Percentiles rank a stretch among this genome's conserved stretches.
Evolutionary conservation across 768 basidiomycete species (phyloP).

Genomic region (Serendipita sp.): DNA sequence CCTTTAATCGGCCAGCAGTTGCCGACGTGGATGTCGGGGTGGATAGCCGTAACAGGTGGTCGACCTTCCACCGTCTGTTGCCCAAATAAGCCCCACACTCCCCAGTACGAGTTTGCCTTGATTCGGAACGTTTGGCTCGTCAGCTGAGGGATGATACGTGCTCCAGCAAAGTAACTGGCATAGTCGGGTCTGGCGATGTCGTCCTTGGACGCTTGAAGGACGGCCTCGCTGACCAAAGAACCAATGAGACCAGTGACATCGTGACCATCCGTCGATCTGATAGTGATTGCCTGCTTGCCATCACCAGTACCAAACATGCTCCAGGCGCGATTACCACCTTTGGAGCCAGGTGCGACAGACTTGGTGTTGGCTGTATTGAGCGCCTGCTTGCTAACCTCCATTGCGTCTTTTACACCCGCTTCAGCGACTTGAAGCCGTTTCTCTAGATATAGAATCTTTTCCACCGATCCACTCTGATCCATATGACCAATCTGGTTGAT

Average conservation of each 20-base stretch:
- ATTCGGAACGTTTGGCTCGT: conserved; percentile 69
- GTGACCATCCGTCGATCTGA: conserved; percentile 61
- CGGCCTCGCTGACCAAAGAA: conserved; percentile 59
- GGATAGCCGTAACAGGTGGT: conserved; percentile 73
- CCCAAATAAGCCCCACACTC: conserved; percentile 19
- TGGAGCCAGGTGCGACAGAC: conserved; percentile 25
- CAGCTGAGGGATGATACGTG: conserved; percentile 58
- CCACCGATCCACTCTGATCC: conserved; percentile 23
- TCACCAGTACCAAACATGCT: conserved; percentile 19
- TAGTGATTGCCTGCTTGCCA: conserved; percentile 24
- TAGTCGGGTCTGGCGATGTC: conserved; percentile 68
- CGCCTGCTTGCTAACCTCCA: conserved; percentile 44
- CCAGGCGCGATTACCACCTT: conserved; percentile 16
- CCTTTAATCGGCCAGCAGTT: conserved; percentile 91
- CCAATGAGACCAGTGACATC: conserved; percentile 55
- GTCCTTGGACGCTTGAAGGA: conserved; percentile 59
- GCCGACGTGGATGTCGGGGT: conserved; percentile 68
- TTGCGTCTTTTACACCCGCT: conserved; percentile 48
- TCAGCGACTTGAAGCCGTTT: conserved; percentile 46
- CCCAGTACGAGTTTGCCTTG: conserved; percentile 29
- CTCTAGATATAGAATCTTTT: conserved; percentile 39
- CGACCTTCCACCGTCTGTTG: conserved; percentile 38
- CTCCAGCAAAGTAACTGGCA: conserved; percentile 73
- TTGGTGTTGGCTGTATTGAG: conserved; percentile 29
- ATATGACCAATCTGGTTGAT: conserved; percentile 6